Percentiles rank a stretch among this genome's conserved stretches.
These are phyloP conservation scores for Yamadazyma sp. DNA, from an alignment of 1,139 yeast species.

Conservation along the genomic window DNA sequence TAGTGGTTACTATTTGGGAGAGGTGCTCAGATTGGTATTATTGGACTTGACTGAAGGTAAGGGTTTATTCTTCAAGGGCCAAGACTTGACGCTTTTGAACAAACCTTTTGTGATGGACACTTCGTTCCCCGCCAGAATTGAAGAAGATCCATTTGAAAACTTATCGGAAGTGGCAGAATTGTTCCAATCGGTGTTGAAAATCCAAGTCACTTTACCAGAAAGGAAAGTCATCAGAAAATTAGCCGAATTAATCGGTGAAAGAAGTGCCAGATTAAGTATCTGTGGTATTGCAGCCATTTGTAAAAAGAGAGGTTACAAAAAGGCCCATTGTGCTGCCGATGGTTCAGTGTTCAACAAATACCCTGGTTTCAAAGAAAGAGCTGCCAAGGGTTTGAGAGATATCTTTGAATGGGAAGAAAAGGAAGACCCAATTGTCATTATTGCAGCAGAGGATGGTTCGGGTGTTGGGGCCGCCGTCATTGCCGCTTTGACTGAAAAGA, in stretches of 20 bases:
- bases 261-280: conserved; percentile 89
- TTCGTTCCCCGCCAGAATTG: conserved; percentile 81
- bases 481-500: conserved; percentile 86
- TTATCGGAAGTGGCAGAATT: conserved; percentile 71
- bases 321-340: conserved; percentile 93
- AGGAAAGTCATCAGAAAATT: conserved; percentile 79
- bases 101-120: conserved; percentile 79
- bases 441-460: conserved; percentile 95
- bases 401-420: conserved; percentile 76
- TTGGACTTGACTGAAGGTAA: conserved; percentile 64
- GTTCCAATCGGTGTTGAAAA: conserved; percentile 57
- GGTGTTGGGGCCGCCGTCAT: conserved; percentile 98
- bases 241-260: conserved; percentile 85
- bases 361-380: conserved; percentile 88
- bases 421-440: conserved; percentile 74
- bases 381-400: conserved; percentile 85
- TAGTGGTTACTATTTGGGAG: conserved; percentile 95
- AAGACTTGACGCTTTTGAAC: conserved; percentile 60
- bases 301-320: conserved; percentile 74
- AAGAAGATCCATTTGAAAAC: conserved; percentile 88
- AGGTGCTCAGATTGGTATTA: conserved; percentile 77
- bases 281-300: conserved; percentile 97
- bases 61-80: conserved; percentile 66
- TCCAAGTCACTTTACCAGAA: conserved; percentile 73
- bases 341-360: conserved; percentile 94